phyloP scores from a whole-genome alignment of 768 basidiomycete species.

The Fibroporia radiculosa region DNA sequence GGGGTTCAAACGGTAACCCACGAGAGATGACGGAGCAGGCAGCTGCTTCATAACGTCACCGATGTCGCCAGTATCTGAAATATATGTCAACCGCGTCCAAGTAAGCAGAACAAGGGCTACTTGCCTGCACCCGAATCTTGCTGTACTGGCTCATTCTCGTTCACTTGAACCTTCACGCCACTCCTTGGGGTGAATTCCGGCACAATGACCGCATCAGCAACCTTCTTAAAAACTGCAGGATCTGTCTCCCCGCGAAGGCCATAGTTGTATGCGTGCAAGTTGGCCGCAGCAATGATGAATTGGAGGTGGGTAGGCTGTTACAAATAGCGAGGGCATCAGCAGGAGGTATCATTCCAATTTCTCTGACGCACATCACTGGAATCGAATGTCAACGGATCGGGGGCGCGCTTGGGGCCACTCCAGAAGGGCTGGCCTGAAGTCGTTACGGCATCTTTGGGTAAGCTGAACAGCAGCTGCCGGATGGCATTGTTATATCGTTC shows the following conservation, averaged over 20 bases:
- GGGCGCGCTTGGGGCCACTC: conserved; percentile 97
- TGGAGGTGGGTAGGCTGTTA: conserved; percentile 73
- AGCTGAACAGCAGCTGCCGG: conserved; percentile 83
- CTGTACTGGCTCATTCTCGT: conserved; percentile 78
- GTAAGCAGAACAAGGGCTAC: neutral
- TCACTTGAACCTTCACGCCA: conserved; percentile 90
- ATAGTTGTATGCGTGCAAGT: conserved; percentile 97
- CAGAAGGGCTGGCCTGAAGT: conserved; percentile 95
- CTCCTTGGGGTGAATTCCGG: conserved; percentile 92
- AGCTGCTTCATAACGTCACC: conserved; percentile 57
- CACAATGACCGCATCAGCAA: conserved; percentile 75
- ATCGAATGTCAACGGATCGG: conserved; percentile 83
- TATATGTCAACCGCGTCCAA: conserved; percentile 10
- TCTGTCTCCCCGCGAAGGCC: conserved; percentile 89
- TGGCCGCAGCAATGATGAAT: conserved; percentile 89
- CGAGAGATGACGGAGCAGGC: conserved; percentile 85
- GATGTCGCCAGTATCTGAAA: conserved; percentile 40
- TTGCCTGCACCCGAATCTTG: conserved; percentile 32
- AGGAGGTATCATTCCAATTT: neutral
- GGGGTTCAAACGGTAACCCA: conserved; percentile 91
- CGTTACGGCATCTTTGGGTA: conserved; percentile 91
- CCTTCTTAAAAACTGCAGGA: conserved; percentile 69
- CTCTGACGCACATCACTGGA: conserved; percentile 65
- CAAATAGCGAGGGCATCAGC: neutral
- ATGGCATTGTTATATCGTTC: conserved; percentile 90